Evolutionary conservation across 2,329 filamentous ascomycete species (phyloP).

Genomic region (Gaeumannomyces sp.): DNA sequence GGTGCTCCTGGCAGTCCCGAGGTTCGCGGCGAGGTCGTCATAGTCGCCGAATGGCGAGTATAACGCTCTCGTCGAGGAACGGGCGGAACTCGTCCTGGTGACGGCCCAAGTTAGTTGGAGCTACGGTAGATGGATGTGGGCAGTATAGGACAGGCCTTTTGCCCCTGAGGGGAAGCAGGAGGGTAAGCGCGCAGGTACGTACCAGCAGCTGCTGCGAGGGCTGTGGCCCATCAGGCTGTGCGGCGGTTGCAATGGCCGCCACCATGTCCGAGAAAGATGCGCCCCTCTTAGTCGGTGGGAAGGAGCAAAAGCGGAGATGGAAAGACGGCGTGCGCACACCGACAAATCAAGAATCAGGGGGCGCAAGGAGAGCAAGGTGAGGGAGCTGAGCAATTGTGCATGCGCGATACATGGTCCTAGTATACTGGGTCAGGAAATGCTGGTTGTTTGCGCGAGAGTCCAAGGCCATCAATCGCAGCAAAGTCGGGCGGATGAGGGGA

Average conservation of each 20-base stretch:
- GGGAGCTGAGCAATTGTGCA: neutral
- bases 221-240: neutral
- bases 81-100: constrained; percentile 64
- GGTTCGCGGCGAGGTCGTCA: constrained; percentile 47
- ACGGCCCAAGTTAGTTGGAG: neutral
- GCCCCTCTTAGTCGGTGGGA: neutral
- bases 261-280: neutral
- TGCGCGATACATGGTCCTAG: neutral
- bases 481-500: neutral
- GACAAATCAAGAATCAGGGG: neutral
- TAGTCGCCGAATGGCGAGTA: constrained; percentile 73
- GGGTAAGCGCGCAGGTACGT: neutral
- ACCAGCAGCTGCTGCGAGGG: neutral
- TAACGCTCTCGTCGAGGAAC: constrained; percentile 68
- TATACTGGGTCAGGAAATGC: neutral
- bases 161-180: neutral
- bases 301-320: neutral
- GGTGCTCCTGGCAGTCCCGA: constrained; percentile 48
- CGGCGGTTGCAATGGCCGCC: neutral
- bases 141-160: neutral
- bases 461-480: neutral
- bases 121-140: neutral
- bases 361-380: neutral
- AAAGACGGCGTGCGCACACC: neutral
- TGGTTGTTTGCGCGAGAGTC: neutral